Base-by-base conservation (phyloP, 2,329 filamentous ascomycete species). In the Delphinella strobiligena region DNA sequence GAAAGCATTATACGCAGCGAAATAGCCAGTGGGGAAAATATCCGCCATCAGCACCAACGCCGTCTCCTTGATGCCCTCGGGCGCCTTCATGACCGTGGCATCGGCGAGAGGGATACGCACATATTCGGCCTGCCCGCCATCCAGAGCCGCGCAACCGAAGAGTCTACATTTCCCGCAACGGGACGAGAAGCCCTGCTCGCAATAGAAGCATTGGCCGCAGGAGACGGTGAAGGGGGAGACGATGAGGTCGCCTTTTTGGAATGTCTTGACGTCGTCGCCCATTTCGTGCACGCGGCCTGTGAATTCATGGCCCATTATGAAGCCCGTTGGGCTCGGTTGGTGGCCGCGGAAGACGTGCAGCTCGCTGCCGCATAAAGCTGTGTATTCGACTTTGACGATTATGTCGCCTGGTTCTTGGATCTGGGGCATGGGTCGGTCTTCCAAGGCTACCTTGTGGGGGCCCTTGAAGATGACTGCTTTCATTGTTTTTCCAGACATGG, bases 401-500 rank as follows among this genome's bases (percentile, higher is more conserved):
- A 89, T 74, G 56, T 94, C 88, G 41, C 70, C 73, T 4, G 75
- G 69, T 43, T 83, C 69, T 50, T 80, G 68, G 47, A 94, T 71
- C 49, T 75, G 72, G 1, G 88, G 88, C 10, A 89, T 71, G 0
- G 86, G 86, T 7, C 84, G 73, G 44, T 91, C 76, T 62, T 93
- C 81, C 40, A 95, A 62, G 1, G 73, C 79, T 40, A 93, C 52
- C 54, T 83, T 77, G 52, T 74, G 70, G 3, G 82, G 80, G 2
- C 81, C 85, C 46, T 89, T 80, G 64, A 94, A 93, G 40, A 94
- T 74, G 19, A 95, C 84, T 19, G 86, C 86, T 60, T 83, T 82
- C 88, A 95, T 94, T 0, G 74, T 83, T 42, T 24, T 17, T 12
- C 40, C 19, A 17, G 34, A 40, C 42, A 44, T 43, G 10, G 22